A percentile compares a stretch with the other conserved stretches of the same genome.
phyloP scores from a whole-genome alignment of 2,329 filamentous ascomycete species.

The Calonectria pauciramosa region DNA sequence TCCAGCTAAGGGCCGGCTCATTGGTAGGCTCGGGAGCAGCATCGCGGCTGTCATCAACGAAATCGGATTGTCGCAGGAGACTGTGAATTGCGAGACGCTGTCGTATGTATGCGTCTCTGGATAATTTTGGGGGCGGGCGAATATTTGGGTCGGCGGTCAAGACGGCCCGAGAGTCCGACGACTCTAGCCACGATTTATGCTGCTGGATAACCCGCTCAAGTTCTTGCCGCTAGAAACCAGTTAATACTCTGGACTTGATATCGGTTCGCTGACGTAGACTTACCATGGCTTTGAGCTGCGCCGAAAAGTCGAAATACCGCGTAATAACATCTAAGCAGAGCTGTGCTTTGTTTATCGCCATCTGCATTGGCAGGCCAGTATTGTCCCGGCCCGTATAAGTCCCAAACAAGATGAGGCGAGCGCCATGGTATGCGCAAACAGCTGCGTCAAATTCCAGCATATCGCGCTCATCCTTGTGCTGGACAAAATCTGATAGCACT shows the following conservation, averaged over 20 bases:
- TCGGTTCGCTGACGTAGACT: not conserved
- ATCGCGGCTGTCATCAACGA: slow-evolving; percentile 55
- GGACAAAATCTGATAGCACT: slow-evolving; percentile 51
- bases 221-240: slow-evolving; percentile 35
- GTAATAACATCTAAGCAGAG: slow-evolving; percentile 43
- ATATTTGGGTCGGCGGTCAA: slow-evolving; percentile 27
- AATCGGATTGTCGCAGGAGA: slow-evolving; percentile 55
- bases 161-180: slow-evolving; percentile 35
- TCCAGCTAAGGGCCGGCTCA: slow-evolving; percentile 39
- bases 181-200: slow-evolving; percentile 42
- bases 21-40: slow-evolving; percentile 39
- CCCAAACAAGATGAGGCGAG: slow-evolving; percentile 54
- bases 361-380: slow-evolving; percentile 43
- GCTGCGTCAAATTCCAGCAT: slow-evolving; percentile 57
- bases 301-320: slow-evolving; percentile 46
- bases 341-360: slow-evolving; percentile 44
- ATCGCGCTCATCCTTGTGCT: slow-evolving; percentile 43
- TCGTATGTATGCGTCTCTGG: slow-evolving; percentile 41
- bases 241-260: not conserved
- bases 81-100: slow-evolving; percentile 56
- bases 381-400: slow-evolving; percentile 43
- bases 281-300: slow-evolving; percentile 46
- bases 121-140: slow-evolving; percentile 32
- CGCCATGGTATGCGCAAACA: slow-evolving; percentile 59
- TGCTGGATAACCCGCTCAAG: slow-evolving; percentile 45